Conservation (phyloP, 2,329 filamentous ascomycete genomes). For the Hymenotorrendiella dingleyae region DNA sequence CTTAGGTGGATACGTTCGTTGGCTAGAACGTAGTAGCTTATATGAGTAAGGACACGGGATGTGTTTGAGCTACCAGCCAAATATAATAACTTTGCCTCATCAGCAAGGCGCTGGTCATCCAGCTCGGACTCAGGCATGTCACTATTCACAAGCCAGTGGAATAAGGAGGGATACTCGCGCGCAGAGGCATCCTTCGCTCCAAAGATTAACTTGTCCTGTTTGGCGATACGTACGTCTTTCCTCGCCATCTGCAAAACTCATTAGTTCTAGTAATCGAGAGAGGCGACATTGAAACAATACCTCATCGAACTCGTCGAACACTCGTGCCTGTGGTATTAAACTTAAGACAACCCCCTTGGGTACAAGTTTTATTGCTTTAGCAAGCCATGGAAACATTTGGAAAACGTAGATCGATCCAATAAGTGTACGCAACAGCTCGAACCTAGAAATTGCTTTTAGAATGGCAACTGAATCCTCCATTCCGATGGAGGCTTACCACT, state of each 20-base stretch:
- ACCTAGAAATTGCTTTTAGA: background rate
- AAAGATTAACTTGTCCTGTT: background rate
- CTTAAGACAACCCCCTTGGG: background rate
- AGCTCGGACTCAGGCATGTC: background rate
- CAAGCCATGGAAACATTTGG: background rate
- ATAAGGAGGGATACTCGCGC: background rate
- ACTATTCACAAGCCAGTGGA: background rate
- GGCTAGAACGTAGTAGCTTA: conserved; percentile 34
- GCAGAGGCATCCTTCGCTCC: background rate
- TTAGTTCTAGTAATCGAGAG: background rate
- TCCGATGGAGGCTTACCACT: background rate
- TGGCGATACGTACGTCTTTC: background rate
- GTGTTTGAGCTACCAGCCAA: background rate
- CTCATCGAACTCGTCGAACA: background rate
- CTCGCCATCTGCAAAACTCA: background rate
- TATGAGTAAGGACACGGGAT: conserved; percentile 22
- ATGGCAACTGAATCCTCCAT: background rate
- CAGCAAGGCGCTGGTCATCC: background rate
- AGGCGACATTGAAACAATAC: too few species aligned
- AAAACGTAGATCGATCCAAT: background rate
- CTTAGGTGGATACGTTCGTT: conserved; percentile 22
- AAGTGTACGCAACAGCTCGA: background rate
- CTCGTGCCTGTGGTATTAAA: background rate
- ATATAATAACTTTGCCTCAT: background rate
- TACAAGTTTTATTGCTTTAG: background rate